Base-by-base conservation (phyloP, 768 basidiomycete genomes). In the Suillus weaverae region DNA sequence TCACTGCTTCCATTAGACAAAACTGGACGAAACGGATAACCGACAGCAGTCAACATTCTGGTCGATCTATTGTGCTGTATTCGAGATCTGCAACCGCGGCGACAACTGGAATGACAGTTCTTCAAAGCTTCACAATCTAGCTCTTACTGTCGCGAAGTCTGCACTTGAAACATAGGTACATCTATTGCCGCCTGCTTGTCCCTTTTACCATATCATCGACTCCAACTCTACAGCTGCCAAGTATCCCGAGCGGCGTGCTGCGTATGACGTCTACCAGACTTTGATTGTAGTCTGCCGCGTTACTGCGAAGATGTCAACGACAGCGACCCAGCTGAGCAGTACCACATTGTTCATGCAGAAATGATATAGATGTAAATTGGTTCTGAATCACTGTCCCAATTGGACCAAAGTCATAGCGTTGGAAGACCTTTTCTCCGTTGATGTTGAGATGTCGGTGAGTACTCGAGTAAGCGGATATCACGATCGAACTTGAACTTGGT, bases 21-120 rank as follows among this genome's bases (percentile, higher is more conserved):
- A 46, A n/a, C 11, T 46, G n/a, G 20, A 10, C 83, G 32, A 81
- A 83, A 53, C 84, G 83, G 60, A 84, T 87, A 22, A 32, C 72
- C 71, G 77, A 35, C 80, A 82, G 48, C 51, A 61, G 46, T 48
- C 2, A 22, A 44, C 26, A 43, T 51, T 41, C 33, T 50, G n/a
- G 2, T 48, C 22, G 3, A 26, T 14, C 6, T 22, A 22, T 59
- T 38, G 32, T 66, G 44, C 39, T 60, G 35, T 63, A 22, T 65
- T 64, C 26, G 44, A 59, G 59, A 59, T 55, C 55, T 67, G 65
- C 39, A 64, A 72, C 14, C 13, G 26, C 22, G 1, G 48, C 22
- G 48, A 26, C 48, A 26, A 26, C 22, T 50, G 6, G 22, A 7
- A 7, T 50, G 14, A 50, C 2, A 3, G 26, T 50, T 50, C 48